Evolutionary conservation across 805 yeast species (phyloP).

Genomic region (Kluyveromyces wickerhamii): DNA sequence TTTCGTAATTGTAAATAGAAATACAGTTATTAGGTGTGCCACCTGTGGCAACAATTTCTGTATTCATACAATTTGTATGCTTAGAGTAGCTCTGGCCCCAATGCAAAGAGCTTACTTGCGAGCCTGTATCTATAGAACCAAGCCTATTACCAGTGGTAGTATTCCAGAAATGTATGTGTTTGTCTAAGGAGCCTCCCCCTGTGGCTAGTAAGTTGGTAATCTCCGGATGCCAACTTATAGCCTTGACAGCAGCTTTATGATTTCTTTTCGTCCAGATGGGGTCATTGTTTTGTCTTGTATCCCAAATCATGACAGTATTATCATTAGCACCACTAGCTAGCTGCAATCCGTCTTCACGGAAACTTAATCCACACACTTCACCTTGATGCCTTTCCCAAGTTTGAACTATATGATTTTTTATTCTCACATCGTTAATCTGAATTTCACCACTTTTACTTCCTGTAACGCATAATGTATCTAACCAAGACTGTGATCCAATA

Average conservation of each 20-base stretch:
- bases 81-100: constrained; percentile 60
- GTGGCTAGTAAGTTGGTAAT: constrained; percentile 79
- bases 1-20: constrained; percentile 77
- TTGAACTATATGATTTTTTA: constrained; percentile 64
- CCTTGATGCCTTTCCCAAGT: constrained; percentile 64
- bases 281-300: constrained; percentile 49
- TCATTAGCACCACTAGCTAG: constrained; percentile 93
- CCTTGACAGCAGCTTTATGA: constrained; percentile 94
- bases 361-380: constrained; percentile 87
- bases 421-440: constrained; percentile 83
- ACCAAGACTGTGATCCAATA: constrained; percentile 81
- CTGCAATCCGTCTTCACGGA: constrained; percentile 76
- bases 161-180: constrained; percentile 90
- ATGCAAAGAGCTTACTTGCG: constrained; percentile 86
- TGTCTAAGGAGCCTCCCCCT: constrained; percentile 93
- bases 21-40: constrained; percentile 87
- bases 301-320: constrained; percentile 90
- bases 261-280: constrained; percentile 71
- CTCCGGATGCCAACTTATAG: constrained; percentile 90
- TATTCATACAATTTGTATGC: constrained; percentile 14
- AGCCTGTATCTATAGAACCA: constrained; percentile 81
- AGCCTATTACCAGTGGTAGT: constrained; percentile 81
- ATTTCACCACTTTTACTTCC: constrained; percentile 84
- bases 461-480: constrained; percentile 68
- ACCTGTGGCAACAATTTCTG: constrained; percentile 86